Base-by-base conservation (phyloP, 1,139 yeast species). In the Suhomyces ambrosiae region DNA sequence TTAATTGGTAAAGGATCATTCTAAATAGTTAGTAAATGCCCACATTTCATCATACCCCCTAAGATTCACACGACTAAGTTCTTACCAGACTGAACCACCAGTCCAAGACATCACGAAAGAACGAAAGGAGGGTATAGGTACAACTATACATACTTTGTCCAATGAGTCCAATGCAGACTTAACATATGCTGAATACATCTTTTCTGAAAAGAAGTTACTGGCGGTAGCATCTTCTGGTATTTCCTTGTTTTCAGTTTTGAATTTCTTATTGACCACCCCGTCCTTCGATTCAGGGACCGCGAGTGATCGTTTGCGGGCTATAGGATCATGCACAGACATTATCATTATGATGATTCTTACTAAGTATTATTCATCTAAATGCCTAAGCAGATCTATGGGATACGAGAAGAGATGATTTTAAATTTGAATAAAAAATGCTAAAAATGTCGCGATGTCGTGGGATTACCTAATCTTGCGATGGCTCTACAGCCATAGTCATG, bases 141-240 rank as follows among this genome's bases (percentile, higher is more conserved):
- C 25, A 15, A 32, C 41, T 30, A 61, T 71, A 71, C 74, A 68
- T 77, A 66, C 72, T 63, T 71, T 76, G 45, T 83, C 89, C 53
- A 84, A 66, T 39, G 84, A 78, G 36, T 81, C 84, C 48, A 86
- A 65, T 24, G 94, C 94, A 40, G 86, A 75, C 48, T 74, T 76
- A 22, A 85, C 80, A 54, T 75, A 79, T 30, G 85, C 71, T 35
- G 73, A 63, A 61, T 81, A 85, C 76, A 84, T 74, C 56, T 78
- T 74, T 38, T 74, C 78, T 26, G 77, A 65, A 50, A 75, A 70
- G 33, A 56, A 53, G 30, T 42, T 33, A 30, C 42, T 40, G 23
- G 41, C 38, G 25, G 37, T 25, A 22, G 33, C 35, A 27, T 40
- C 44, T 19, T 37, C 35, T 22, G 43, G 27, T 23, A 40, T 26